phyloP scores from a whole-genome alignment of 371 early-diverging fungal genomes.

The Lichtheimia ramosa region DNA sequence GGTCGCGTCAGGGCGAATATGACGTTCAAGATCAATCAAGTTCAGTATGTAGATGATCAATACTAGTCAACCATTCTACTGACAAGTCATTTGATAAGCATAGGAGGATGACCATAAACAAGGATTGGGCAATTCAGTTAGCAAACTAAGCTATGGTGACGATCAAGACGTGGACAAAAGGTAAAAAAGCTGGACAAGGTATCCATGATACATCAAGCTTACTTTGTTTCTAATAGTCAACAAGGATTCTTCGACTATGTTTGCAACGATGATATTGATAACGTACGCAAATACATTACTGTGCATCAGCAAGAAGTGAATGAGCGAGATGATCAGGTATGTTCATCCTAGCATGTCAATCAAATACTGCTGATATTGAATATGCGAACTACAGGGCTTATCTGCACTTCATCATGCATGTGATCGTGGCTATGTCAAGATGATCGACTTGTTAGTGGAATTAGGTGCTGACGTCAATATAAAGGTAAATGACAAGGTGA shows the following conservation, averaged over 20 bases:
- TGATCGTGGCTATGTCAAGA: constrained; percentile 40
- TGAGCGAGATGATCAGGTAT: constrained; percentile 10
- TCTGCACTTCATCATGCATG: constrained; percentile 46
- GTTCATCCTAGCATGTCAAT: background rate
- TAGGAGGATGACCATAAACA: background rate
- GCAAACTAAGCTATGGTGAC: background rate
- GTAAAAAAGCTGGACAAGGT: background rate
- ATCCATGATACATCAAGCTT: background rate
- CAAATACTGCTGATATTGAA: too few species aligned
- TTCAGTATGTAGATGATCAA: background rate
- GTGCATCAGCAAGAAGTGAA: background rate
- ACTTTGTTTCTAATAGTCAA: background rate
- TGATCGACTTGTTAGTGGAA: constrained; percentile 25
- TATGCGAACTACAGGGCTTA: constrained; percentile 26
- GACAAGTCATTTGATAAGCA: background rate
- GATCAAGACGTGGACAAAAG: background rate
- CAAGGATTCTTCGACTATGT: background rate
- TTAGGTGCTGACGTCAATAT: constrained; percentile 41
- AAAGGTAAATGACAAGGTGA: constrained; percentile 3
- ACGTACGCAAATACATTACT: background rate
- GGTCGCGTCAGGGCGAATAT: constrained; percentile 43
- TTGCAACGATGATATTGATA: background rate
- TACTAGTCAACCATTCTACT: background rate
- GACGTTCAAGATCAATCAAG: background rate
- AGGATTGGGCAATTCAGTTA: background rate